Conservation (phyloP, 768 basidiomycete genomes). For the Xerocomus brunneocitrinus region DNA sequence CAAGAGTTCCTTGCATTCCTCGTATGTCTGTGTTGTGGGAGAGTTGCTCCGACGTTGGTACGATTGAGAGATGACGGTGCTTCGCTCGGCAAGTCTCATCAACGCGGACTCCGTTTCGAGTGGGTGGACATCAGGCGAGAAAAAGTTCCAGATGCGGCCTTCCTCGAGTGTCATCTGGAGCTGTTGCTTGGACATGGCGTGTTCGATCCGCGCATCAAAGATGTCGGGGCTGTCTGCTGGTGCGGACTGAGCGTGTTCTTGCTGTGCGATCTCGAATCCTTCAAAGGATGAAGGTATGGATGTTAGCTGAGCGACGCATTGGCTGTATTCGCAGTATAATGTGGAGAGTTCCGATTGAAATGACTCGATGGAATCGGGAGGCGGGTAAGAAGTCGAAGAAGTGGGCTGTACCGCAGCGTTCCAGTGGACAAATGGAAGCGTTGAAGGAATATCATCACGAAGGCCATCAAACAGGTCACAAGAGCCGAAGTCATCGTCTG, state of each 20-base stretch:
- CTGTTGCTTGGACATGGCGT: conserved; percentile 60
- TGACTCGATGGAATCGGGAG: conserved; percentile 21
- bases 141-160: conserved; percentile 51
- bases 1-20: conserved; percentile 65
- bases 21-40: conserved; percentile 64
- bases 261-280: conserved; percentile 11
- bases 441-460: conserved; percentile 9
- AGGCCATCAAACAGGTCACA: conserved; percentile 12
- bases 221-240: conserved; percentile 17
- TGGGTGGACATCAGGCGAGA: conserved; percentile 24
- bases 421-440: conserved; percentile 25
- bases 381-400: not conserved
- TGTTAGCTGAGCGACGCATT: conserved; percentile 42
- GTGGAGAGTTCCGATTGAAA: conserved; percentile 38
- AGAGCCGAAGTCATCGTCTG: conserved; percentile 3
- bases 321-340: conserved; percentile 47
- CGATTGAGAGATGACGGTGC: conserved; percentile 55
- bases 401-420: conserved; percentile 19
- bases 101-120: conserved; percentile 21
- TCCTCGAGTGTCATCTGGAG: conserved; percentile 57
- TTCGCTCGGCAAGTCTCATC: conserved; percentile 43
- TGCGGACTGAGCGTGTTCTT: not conserved
- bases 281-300: conserved; percentile 34
- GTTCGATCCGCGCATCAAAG: conserved; percentile 37
- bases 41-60: conserved; percentile 58